Evolutionary conservation across 2,329 filamentous ascomycete species (phyloP), one percentile per base, ranked within the genome.

Genomic region (Bertia moriformis): DNA sequence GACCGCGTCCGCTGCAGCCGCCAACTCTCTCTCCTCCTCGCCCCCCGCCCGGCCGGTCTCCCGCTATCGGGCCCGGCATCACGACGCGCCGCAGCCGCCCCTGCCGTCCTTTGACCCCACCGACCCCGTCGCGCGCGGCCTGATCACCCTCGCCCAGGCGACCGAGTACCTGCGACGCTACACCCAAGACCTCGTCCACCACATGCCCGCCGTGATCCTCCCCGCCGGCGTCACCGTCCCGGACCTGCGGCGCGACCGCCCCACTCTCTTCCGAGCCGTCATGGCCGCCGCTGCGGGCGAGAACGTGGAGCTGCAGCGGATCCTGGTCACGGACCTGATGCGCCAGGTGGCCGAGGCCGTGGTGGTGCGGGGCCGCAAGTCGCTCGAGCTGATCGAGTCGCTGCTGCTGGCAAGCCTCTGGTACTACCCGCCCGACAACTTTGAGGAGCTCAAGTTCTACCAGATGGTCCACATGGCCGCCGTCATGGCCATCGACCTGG

Each of bases 361-460:
- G 30, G 71, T 91, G 47, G 63, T 86, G 19, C 71, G 73, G 4
- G 85, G 83, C 12, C 78, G 86, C 48, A 93, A 93, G 63, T 84
- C 73, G 24, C 59, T 94, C 14, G 87, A 93, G 55, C 64, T 93
- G 4, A 74, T 93, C 5, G 87, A 94, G 58, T 73, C 83, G 2
- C 61, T 93, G 30, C 70, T 84, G 42, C 63, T 93, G 3, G 67
- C 75, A 4, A 75, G 79, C n/a, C 71, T 87, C 15, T 93, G 86
- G 83, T 93, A 93, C 55, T 78, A 77, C 54, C 84, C 85, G 14
- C 86, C 86, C 0, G 78, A 89, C 46, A 72, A 83, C 48, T 83
- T 83, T 42, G 84, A 93, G 50, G 82, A 91, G 58, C 73, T 89
- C 51, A 91, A 91, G 53, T 93, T 91, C 55, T 93, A 91, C 59